phyloP scores from a whole-genome alignment of 2,329 filamentous ascomycete genomes.

The Sphaerulina musiva region DNA sequence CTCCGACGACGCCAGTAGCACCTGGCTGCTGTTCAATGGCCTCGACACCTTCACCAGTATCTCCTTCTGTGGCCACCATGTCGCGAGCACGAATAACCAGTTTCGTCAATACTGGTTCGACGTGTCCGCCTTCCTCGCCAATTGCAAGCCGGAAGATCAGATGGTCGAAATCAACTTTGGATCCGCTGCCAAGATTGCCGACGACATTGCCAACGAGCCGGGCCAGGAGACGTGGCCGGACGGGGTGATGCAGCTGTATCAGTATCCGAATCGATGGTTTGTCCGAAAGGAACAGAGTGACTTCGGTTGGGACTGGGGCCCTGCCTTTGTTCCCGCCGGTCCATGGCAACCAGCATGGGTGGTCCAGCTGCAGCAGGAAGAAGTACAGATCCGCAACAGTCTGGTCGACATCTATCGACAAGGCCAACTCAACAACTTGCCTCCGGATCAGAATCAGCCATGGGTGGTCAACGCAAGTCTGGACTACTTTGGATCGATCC shows the following conservation, averaged over 20 bases:
- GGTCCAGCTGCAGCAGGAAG: constrained; percentile 43
- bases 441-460: constrained; percentile 50
- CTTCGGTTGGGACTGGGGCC: constrained; percentile 58
- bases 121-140: constrained; percentile 42
- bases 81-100: constrained; percentile 56
- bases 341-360: constrained; percentile 56
- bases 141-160: constrained; percentile 36
- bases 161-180: constrained; percentile 51
- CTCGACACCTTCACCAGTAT: constrained; percentile 57
- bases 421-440: constrained; percentile 53
- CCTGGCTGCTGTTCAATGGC: constrained; percentile 56
- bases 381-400: constrained; percentile 48
- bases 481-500: constrained; percentile 49
- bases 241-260: constrained; percentile 44
- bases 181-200: constrained; percentile 50
- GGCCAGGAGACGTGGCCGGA: constrained; percentile 46
- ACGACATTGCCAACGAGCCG: constrained; percentile 47
- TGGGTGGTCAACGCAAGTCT: constrained; percentile 58
- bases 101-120: constrained; percentile 58
- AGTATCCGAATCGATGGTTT: constrained; percentile 50
- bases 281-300: constrained; percentile 57
- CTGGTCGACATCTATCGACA: constrained; percentile 54
- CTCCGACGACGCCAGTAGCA: constrained; percentile 34
- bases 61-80: constrained; percentile 47
- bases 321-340: constrained; percentile 54